Evolutionary conservation across 805 yeast species (phyloP).

Genomic region (Wickerhamomyces chaumierensis): DNA sequence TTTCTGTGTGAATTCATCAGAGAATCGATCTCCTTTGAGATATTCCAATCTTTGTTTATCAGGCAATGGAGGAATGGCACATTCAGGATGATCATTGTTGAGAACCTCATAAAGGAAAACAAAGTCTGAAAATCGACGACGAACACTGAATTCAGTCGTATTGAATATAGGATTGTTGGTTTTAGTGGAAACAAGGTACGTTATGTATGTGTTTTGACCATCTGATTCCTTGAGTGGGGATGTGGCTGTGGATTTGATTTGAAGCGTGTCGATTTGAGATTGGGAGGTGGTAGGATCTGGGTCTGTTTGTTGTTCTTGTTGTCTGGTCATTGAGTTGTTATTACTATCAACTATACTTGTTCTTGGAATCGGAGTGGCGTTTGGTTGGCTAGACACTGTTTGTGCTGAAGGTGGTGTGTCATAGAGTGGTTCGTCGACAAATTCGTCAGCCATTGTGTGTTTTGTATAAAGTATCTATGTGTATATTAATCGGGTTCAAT

Average conservation of each 20-base stretch:
- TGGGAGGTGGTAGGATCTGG: not conserved
- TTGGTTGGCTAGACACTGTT: not conserved
- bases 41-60: conserved; percentile 87
- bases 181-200: conserved; percentile 55
- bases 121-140: conserved; percentile 85
- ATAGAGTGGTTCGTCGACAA: not conserved
- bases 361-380: not conserved
- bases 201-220: conserved; percentile 64
- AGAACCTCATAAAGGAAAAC: conserved; percentile 66
- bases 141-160: conserved; percentile 32
- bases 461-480: no score
- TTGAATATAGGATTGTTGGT: conserved; percentile 53
- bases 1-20: conserved; percentile 71
- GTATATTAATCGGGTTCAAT: no score
- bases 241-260: conserved; percentile 32
- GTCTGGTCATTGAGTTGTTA: no score
- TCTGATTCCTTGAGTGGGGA: conserved; percentile 64
- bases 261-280: conserved; percentile 2
- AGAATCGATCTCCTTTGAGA: conserved; percentile 86
- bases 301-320: no score
- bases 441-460: not conserved
- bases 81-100: conserved; percentile 69
- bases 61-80: conserved; percentile 88
- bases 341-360: no score
- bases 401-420: not conserved